Evolutionary conservation across 2,329 filamentous ascomycete genomes (phyloP).

Genomic region (Aspergillus transmontanensis): DNA sequence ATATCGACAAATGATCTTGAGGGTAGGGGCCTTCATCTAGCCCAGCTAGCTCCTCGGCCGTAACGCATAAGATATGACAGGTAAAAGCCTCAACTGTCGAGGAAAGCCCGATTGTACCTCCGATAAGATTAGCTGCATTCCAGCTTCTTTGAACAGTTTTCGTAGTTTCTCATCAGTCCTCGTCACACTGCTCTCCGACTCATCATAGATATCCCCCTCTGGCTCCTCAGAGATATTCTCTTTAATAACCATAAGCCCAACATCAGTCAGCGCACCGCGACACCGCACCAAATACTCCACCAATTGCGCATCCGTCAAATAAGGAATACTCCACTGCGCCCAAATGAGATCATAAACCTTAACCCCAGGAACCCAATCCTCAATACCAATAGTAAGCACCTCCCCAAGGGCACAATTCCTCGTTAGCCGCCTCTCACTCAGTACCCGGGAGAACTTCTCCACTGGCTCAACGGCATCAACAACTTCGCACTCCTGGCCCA

Average conservation of each 20-base stretch:
- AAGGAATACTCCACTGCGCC: slow-evolving; percentile 87
- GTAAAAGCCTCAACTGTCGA: slow-evolving; percentile 62
- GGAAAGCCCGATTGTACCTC: slow-evolving; percentile 75
- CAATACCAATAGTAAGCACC: slow-evolving; percentile 72
- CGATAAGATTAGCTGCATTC: slow-evolving; percentile 66
- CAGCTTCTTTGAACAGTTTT: slow-evolving; percentile 68
- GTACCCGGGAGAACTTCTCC: slow-evolving; percentile 71
- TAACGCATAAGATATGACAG: slow-evolving; percentile 80
- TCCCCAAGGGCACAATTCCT: slow-evolving; percentile 56
- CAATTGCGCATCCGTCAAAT: slow-evolving; percentile 75
- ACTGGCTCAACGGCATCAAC: slow-evolving; percentile 89
- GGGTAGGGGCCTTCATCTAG: no score
- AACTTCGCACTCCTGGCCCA: slow-evolving; percentile 65
- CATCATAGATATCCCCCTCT: slow-evolving; percentile 72
- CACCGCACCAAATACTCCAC: slow-evolving; percentile 67
- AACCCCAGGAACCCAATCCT: slow-evolving; percentile 63
- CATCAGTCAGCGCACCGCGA: slow-evolving; percentile 49
- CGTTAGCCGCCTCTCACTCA: slow-evolving; percentile 47
- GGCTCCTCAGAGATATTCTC: slow-evolving; percentile 70
- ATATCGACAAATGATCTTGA: no score
- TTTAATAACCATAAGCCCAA: slow-evolving; percentile 68
- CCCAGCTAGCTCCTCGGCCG: slow-evolving; percentile 47
- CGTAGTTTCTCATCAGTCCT: slow-evolving; percentile 73
- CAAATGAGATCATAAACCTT: slow-evolving; percentile 77
- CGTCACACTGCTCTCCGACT: slow-evolving; percentile 75